Evolutionary conservation across 192 early-diverging fungal species (phyloP), one percentile per base, ranked within the genome.

Genomic region (Umbelopsis vinacea): DNA sequence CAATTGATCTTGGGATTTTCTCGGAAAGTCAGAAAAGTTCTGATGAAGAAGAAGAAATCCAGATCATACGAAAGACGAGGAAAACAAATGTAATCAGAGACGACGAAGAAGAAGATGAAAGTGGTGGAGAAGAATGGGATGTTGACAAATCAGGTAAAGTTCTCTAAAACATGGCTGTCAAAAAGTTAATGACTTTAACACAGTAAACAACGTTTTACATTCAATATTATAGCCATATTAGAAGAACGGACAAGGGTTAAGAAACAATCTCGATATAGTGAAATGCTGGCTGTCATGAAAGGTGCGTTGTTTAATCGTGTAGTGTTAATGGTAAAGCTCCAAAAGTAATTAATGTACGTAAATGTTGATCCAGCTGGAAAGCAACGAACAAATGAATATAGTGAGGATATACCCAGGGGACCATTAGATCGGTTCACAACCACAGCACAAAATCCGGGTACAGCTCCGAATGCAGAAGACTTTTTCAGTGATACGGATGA

Each of bases 201-300:
- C 15, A 38, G 33, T 63, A 37, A 19, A 17, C 57, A 37, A 37
- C 11, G 33, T 29, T 17, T 29, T 6, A 60, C 5, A 63, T 29
- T 63, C 15, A 37, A 63, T 37, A 11, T 29, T 35, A 29, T 17
- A 63, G 57, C 33, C 57, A 63, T 63, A 63, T 37, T 63, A 17
- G 57, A 37, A 14, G 57, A 63, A 17, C 33, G 57, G 57, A 63
- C 33, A 11, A 22, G 57, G 29, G 19, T 35, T 9, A 26, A 29
- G 4, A 63, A 63, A n/a, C 57, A 63, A 12, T 63, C 57, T 63
- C 57, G 33, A n/a, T 63, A 63, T 38, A 63, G 57, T 12, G 35
- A 63, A 26, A 29, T 63, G 26, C 33, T 63, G 12, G 19, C 10
- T 17, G 26, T 22, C 14, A 19, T 37, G 29, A 35, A 63, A 19